A percentile compares a stretch with the other conserved stretches of the same genome.
These are phyloP conservation scores for Huntiella savannae DNA, from an alignment of 2,329 filamentous ascomycete genomes.

Conservation along the genomic window DNA sequence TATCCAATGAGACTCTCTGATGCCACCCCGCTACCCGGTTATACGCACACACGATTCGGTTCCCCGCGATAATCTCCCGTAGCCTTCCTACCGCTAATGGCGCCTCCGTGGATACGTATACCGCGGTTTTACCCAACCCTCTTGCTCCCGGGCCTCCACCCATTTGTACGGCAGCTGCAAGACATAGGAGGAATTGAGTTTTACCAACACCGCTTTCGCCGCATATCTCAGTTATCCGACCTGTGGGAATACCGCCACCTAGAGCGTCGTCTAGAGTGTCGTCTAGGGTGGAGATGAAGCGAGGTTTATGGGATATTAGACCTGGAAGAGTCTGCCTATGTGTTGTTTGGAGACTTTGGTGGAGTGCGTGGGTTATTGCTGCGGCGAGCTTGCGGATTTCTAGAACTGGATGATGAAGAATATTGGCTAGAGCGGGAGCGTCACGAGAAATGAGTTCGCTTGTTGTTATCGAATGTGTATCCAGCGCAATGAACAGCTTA, in stretches of 20 bases:
- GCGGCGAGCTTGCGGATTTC: constrained; percentile 59
- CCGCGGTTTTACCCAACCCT: constrained; percentile 51
- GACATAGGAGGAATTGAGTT: constrained; percentile 74
- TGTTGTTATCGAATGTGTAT: constrained; percentile 57
- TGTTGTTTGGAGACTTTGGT: constrained; percentile 32
- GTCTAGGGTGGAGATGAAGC: constrained; percentile 61
- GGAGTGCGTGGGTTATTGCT: constrained; percentile 47
- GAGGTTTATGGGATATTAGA: neutral
- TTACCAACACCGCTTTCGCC: constrained; percentile 91
- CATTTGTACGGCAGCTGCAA: constrained; percentile 72
- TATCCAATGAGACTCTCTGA: constrained; percentile 44
- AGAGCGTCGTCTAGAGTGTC: constrained; percentile 47
- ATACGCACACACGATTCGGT: constrained; percentile 17
- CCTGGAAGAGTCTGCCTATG: neutral
- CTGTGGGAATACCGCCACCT: constrained; percentile 60
- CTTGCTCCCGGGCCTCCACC: constrained; percentile 34
- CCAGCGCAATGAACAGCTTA: constrained; percentile 60
- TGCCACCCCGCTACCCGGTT: constrained; percentile 25
- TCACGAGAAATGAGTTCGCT: constrained; percentile 76
- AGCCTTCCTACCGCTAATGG: constrained; percentile 67
- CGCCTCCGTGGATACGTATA: constrained; percentile 91
- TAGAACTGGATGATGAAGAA: constrained; percentile 60
- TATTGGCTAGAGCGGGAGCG: constrained; percentile 63
- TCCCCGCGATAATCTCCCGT: constrained; percentile 47
- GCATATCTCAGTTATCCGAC: constrained; percentile 72